A percentile compares a stretch with the other conserved stretches of the same genome.
Evolutionary conservation across 768 basidiomycete genomes (phyloP).

Genomic region (Suillus hirtellus): DNA sequence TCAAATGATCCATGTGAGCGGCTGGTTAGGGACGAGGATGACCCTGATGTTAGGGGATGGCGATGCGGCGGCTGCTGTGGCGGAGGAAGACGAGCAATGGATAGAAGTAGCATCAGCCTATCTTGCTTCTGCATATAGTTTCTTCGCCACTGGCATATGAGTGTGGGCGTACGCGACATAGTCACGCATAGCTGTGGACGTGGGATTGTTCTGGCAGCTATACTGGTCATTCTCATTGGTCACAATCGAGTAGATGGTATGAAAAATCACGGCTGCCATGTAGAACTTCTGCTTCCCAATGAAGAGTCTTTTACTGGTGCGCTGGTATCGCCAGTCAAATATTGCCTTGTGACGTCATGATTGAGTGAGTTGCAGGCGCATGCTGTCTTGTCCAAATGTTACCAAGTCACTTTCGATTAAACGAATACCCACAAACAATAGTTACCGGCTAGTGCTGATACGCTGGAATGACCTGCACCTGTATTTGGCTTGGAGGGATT

Average conservation of each 20-base stretch:
- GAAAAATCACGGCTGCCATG: slow-evolving; percentile 52
- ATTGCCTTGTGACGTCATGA: slow-evolving; percentile 45
- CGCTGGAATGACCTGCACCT: slow-evolving; percentile 30
- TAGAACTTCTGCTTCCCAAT: slow-evolving; percentile 57
- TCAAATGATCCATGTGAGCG: slow-evolving; percentile 14
- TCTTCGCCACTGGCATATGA: slow-evolving; percentile 40
- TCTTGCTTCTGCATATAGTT: slow-evolving; percentile 62
- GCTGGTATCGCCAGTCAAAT: slow-evolving; percentile 59
- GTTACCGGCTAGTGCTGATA: slow-evolving; percentile 72
- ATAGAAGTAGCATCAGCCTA: slow-evolving; percentile 57
- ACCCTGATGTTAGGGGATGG: slow-evolving; percentile 40
- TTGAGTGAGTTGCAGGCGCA: slow-evolving; percentile 61
- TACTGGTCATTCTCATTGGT: slow-evolving; percentile 57
- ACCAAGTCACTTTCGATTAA: slow-evolving; percentile 19
- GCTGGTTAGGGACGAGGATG: slow-evolving; percentile 26
- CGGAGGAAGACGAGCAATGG: slow-evolving; percentile 39
- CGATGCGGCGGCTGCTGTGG: slow-evolving; percentile 24
- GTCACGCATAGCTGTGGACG: slow-evolving; percentile 79
- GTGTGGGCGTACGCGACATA: slow-evolving; percentile 6
- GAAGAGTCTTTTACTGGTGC: slow-evolving; percentile 73
- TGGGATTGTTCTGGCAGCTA: slow-evolving; percentile 62
- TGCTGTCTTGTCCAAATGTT: slow-evolving; percentile 79
- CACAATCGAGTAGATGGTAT: slow-evolving; percentile 76
- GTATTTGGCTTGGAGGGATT: slow-evolving; percentile 49
- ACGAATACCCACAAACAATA: slow-evolving; percentile 69